Base-by-base conservation (phyloP, 1,284 basidiomycete species). In the Leccinum pachyderme region DNA sequence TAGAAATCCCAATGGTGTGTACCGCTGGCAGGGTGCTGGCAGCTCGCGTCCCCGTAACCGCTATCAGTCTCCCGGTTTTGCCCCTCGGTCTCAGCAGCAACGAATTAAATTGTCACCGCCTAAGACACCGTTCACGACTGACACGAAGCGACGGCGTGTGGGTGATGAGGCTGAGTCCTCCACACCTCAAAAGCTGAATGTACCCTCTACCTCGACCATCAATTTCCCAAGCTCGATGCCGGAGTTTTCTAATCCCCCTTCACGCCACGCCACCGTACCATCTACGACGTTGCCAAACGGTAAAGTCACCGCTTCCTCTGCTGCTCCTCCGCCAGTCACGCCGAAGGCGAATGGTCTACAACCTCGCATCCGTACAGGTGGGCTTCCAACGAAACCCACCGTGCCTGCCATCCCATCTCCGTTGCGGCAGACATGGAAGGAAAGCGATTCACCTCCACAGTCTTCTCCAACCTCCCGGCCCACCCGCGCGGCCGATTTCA, bases 1-100 rank as follows among this genome's bases (percentile, higher is more conserved):
- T n/a, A 80, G 75, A 67, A 90, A 89, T 64, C 87, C 87, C 0
- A 89, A 89, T 66, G 87, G 87, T 15, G 63, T 72, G 28, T 86
- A 86, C 67, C 76, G 77, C 52, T 87, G 83, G 83, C 78, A 83
- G 60, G 88, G 87, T 31, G 83, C 74, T 39, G 86, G 87, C 37
- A 87, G 85, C 61, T 80, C 87, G 8, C 82, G 80, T 57, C 73
- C 78, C 7, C 78, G 79, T 53, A 87, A 86, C 67, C 82, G 86
- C 41, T 86, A 83, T 64, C 77, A 81, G 51, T 86, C 85, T 11
- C 83, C 87, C 49, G 81, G 83, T 7, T 89, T 89, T 65, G 80
- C 83, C 11, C 74, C 54, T 68, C 76, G 47, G 62, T 77, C 59
- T 67, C 75, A 59, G 75, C 72, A 55, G 55, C 77, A 59, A 51